phyloP scores from a whole-genome alignment of 768 basidiomycete species.

The Termitomyces sp. region DNA sequence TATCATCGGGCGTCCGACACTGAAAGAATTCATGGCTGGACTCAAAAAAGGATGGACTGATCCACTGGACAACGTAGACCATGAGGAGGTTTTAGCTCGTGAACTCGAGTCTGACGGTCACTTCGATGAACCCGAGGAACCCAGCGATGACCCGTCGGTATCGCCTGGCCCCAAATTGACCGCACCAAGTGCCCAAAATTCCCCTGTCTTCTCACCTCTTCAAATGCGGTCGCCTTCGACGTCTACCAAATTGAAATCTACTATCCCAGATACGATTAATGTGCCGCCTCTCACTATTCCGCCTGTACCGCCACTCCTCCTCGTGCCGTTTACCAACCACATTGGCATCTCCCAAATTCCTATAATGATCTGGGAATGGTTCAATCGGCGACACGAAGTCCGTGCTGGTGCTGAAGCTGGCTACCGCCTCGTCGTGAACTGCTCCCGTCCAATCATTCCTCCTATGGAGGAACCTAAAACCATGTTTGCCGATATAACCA shows the following conservation, averaged over 20 bases:
- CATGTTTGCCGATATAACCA: slow-evolving; percentile 20
- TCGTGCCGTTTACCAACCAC: slow-evolving; percentile 70
- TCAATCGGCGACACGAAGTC: slow-evolving; percentile 85
- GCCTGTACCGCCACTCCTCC: slow-evolving; percentile 72
- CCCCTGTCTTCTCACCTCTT: slow-evolving; percentile 26
- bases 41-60: slow-evolving; percentile 82
- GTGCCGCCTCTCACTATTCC: slow-evolving; percentile 57
- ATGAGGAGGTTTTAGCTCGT: slow-evolving; percentile 66
- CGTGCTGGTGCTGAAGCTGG: slow-evolving; percentile 78
- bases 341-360: slow-evolving; percentile 85
- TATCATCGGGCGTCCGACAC: slow-evolving; percentile 81
- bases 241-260: slow-evolving; percentile 15
- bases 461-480: slow-evolving; percentile 22
- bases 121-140: slow-evolving; percentile 65
- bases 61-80: slow-evolving; percentile 60
- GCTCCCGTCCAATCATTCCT: slow-evolving; percentile 56
- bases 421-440: slow-evolving; percentile 61
- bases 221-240: slow-evolving; percentile 13
- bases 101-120: slow-evolving; percentile 67
- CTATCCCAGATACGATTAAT: slow-evolving; percentile 30
- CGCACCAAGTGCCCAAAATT: slow-evolving; percentile 19
- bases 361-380: slow-evolving; percentile 88
- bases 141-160: slow-evolving; percentile 6
- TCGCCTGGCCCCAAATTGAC: slow-evolving; percentile 20
- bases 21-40: slow-evolving; percentile 95